Base-by-base conservation (phyloP, 139 green algal species). In the Micromonas commoda region DNA sequence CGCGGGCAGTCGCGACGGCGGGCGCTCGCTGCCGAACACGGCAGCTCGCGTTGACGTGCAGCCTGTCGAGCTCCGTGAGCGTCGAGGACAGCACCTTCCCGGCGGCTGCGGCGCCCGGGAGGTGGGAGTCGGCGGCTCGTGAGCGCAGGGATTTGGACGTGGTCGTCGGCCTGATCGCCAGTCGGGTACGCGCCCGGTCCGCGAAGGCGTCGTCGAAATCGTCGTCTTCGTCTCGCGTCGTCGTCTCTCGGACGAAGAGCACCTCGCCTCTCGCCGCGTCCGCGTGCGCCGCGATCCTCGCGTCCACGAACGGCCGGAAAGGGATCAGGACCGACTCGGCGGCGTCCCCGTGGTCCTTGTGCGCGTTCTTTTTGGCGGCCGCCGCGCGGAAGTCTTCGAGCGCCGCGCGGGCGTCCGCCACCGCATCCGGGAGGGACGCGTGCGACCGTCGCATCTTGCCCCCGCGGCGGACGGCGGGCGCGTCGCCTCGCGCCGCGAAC, bases 21-120 rank as follows among this genome's bases (percentile, higher is more conserved):
- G 72, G 72, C 54, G 72, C 72, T 6, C 72, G 16, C 28, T 63
- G 32, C 26, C 28, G 33, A 23, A 68, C 53, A 23, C 72, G 23
- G 38, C 72, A 78, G 26, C 26, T 57, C 72, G 72, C 72, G 57
- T 78, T 78, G 21, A 78, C 72, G 57, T 78, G 72, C 13, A 78
- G 33, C 16, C 72, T 51, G 52, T 78, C 45, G 16, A 69, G 33
- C 53, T 78, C 72, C 61, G 24, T 9, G 19, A 78, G 24, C 72
- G 31, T 68, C 20, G 38, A 19, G 28, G 38, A 13, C 1, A 78
- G 32, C 1, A 78, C 16, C 1, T 45, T 9, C 21, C 72, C 72
- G 32, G 53, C 53, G 24, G 20, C 45, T 57, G 9, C 20, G 37
- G 37, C 38, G 37, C 31, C 29, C 19, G 68, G 34, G 35, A n/a